Evolutionary conservation across 2,329 filamentous ascomycete species (phyloP), one percentile per base, ranked within the genome.

Genomic region (Calonectria pseudoturangicola): DNA sequence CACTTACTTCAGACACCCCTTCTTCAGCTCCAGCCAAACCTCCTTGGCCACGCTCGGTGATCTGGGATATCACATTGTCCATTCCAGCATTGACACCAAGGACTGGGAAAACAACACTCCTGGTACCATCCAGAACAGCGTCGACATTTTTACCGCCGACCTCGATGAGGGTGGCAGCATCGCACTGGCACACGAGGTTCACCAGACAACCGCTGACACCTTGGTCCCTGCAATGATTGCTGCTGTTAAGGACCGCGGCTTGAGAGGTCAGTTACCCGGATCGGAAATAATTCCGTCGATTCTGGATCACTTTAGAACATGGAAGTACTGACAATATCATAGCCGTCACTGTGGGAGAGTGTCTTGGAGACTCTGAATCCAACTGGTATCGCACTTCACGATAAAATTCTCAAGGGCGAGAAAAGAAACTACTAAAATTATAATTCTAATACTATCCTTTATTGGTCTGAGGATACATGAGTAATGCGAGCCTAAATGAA

Each of bases 31-130:
- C 77, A 83, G 81, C 56, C 68, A 73, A 16, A 71, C 64, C 0
- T 82, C 81, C 45, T 68, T 83, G 64, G 39, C 69, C 9, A 78
- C 81, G 27, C 70, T 85, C 51, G 79, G 73, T 9, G 70, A 72
- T 25, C 73, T 90, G 28, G 86, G 86, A 43, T 90, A 90, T 79
- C 86, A 89, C 73, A 81, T 90, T 74, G 85, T 87, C 68, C 88
- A 89, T 79, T 88, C 89, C 75, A 86, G 89, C 76, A 82, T 91
- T 39, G 89, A 91, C 78, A 91, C 89, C 18, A 84, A 88, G 50
- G 89, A 91, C 80, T 91, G 88, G 79, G 83, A 88, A 73, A 86
- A 89, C 75, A 83, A 85, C 60, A 81, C 81, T 9, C 84, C 87
- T 7, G 82, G 88, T 50, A 85, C 84, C 66, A 88, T 89, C 75